Evolutionary conservation across 371 early-diverging fungal genomes (phyloP).

Genomic region (Lichtheimia corymbifera): DNA sequence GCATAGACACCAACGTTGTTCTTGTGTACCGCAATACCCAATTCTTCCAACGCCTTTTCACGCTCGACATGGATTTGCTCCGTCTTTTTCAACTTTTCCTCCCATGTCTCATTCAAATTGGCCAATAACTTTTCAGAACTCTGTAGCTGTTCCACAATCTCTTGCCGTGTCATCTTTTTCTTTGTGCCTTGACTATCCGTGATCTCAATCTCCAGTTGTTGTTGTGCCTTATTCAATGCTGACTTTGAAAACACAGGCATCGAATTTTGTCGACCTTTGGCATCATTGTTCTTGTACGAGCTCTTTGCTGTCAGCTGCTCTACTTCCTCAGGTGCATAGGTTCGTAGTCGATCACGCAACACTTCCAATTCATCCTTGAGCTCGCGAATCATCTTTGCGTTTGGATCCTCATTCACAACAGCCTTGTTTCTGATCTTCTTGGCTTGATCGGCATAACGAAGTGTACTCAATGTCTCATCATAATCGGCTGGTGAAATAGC

Average conservation of each 20-base stretch:
- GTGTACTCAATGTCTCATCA: conserved; percentile 92
- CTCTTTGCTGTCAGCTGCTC: conserved; percentile 27
- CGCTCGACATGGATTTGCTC: conserved; percentile 73
- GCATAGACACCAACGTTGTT: conserved; percentile 78
- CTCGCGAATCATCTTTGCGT: conserved; percentile 81
- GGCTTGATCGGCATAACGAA: conserved; percentile 94
- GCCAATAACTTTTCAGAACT: conserved; percentile 85
- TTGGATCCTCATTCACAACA: conserved; percentile 89
- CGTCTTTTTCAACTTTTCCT: conserved; percentile 78
- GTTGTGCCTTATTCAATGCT: conserved; percentile 24
- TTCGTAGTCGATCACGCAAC: conserved; percentile 64
- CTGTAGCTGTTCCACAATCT: conserved; percentile 77
- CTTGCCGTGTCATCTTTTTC: conserved; percentile 55
- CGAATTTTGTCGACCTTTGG: neutral
- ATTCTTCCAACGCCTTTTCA: conserved; percentile 75
- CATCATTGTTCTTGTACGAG: conserved; percentile 9
- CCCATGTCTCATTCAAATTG: conserved; percentile 84
- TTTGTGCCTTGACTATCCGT: conserved; percentile 47
- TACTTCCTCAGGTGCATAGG: conserved; percentile 61
- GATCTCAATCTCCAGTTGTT: conserved; percentile 32
- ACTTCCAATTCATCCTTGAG: conserved; percentile 81
- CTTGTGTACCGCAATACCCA: conserved; percentile 78
- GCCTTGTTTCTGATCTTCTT: conserved; percentile 92
- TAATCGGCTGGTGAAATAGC: conserved; percentile 81
- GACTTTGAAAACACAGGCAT: conserved; percentile 14